These are phyloP conservation scores for Ascoidea tarda DNA, from an alignment of 805 yeast genomes.

Conservation along the genomic window DNA sequence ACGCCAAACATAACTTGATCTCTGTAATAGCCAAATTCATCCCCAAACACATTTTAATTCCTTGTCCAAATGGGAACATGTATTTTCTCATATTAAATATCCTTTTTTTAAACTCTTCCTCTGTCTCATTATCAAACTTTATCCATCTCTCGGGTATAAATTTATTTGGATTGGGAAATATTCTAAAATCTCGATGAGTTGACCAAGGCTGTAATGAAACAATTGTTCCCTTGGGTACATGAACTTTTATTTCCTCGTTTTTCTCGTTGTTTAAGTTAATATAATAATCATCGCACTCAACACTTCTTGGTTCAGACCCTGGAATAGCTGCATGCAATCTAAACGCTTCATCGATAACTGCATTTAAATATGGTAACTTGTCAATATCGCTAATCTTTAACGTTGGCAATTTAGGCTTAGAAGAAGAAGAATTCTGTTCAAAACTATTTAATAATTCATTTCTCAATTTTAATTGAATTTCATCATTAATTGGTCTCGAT, in stretches of 20 bases:
- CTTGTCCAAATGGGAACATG: constrained; percentile 62
- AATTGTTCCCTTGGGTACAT: constrained; percentile 33
- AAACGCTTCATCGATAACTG: constrained; percentile 45
- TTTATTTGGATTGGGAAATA: constrained; percentile 29
- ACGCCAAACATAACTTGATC: constrained; percentile 42
- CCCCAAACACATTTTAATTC: constrained; percentile 64
- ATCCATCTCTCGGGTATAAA: constrained; percentile 60
- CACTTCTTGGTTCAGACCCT: constrained; percentile 54
- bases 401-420: constrained; percentile 14
- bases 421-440: constrained; percentile 15
- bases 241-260: constrained; percentile 38
- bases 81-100: constrained; percentile 31
- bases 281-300: constrained; percentile 18
- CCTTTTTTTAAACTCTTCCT: constrained; percentile 20
- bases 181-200: constrained; percentile 33
- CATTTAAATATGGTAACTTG: constrained; percentile 40
- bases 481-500: constrained; percentile 31
- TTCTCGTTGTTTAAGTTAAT: constrained; percentile 1
- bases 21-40: constrained; percentile 54
- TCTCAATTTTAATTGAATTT: constrained; percentile 31
- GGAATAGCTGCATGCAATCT: constrained; percentile 62
- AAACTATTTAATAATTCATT: constrained; percentile 28
- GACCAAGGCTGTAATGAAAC: constrained; percentile 58
- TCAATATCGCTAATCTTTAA: constrained; percentile 23
- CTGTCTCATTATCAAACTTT: constrained; percentile 20